These are phyloP conservation scores for Sarocladium kiliense DNA, from an alignment of 2,329 filamentous ascomycete genomes.

Conservation along the genomic window DNA sequence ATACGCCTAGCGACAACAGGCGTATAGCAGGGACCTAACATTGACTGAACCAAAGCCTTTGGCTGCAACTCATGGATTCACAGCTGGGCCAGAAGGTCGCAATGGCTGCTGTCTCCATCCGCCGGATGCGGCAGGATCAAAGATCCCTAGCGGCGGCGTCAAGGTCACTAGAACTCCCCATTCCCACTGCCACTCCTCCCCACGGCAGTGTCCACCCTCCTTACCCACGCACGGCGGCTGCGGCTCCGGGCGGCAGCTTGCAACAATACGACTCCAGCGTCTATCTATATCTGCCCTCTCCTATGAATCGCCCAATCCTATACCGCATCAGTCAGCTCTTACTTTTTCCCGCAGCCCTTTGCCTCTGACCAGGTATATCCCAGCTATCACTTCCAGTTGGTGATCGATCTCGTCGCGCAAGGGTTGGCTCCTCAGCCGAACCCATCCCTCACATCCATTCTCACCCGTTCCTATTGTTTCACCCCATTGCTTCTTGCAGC, in stretches of 20 bases:
- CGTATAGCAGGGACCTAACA: no score
- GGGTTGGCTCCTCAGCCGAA: neutral
- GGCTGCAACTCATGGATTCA: no score
- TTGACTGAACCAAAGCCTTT: neutral
- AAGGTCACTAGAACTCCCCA: neutral
- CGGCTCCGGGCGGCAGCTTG: neutral
- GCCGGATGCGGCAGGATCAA: neutral
- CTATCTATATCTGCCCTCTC: neutral
- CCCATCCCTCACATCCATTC: neutral
- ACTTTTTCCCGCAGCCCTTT: no score
- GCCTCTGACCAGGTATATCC: no score
- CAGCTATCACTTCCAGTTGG: no score
- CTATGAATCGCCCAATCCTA: neutral
- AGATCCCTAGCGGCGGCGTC: neutral
- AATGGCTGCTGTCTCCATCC: no score
- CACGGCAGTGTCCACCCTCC: no score
- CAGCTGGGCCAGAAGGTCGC: no score
- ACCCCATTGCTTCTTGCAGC: neutral
- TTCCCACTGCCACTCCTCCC: neutral
- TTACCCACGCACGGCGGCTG: neutral
- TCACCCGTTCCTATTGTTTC: neutral
- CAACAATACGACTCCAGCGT: neutral
- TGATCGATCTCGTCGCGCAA: neutral
- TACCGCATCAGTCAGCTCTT: no score
- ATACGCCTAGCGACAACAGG: no score